phyloP scores from a whole-genome alignment of 2,329 filamentous ascomycete genomes.

The Aspergillus sp. region DNA sequence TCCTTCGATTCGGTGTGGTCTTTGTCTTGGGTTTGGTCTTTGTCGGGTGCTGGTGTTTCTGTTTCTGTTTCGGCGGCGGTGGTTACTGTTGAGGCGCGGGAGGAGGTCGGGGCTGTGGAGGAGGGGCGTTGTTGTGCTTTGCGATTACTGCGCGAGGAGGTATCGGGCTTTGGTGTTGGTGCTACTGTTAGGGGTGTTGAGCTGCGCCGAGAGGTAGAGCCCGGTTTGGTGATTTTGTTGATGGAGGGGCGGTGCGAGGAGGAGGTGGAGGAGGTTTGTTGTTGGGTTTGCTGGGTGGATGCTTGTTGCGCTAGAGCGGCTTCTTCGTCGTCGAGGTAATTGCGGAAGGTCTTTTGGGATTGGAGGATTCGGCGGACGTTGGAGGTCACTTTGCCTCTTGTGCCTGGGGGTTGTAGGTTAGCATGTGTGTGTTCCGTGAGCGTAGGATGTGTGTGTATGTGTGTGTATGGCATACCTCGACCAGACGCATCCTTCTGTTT shows the following conservation, averaged over 20 bases:
- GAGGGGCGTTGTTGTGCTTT: constrained; percentile 24
- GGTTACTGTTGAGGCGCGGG: constrained; percentile 8
- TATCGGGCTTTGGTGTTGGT: constrained; percentile 12
- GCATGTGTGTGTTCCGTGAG: no score
- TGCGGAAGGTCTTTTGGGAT: constrained; percentile 53
- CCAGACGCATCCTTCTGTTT: constrained; percentile 51
- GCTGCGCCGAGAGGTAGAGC: constrained; percentile 24
- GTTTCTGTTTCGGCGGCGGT: not conserved
- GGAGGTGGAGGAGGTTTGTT: not conserved
- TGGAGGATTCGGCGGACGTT: constrained; percentile 52
- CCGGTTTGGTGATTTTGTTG: constrained; percentile 26
- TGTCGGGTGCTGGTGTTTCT: constrained; percentile 9
- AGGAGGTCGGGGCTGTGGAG: not conserved
- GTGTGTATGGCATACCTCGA: constrained; percentile 33
- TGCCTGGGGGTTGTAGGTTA: constrained; percentile 19
- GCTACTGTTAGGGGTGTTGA: constrained; percentile 27
- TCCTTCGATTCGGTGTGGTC: not conserved
- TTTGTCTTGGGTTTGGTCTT: constrained; percentile 8
- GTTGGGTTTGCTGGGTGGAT: constrained; percentile 6
- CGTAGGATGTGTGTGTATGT: no score
- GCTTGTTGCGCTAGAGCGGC: constrained; percentile 39
- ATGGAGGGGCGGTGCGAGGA: constrained; percentile 21
- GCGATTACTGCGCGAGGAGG: constrained; percentile 1
- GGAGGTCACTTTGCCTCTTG: constrained; percentile 46
- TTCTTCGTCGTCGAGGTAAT: constrained; percentile 55